Base-by-base conservation (phyloP, 257 asterid species). In the Handroanthus guayacan region DNA sequence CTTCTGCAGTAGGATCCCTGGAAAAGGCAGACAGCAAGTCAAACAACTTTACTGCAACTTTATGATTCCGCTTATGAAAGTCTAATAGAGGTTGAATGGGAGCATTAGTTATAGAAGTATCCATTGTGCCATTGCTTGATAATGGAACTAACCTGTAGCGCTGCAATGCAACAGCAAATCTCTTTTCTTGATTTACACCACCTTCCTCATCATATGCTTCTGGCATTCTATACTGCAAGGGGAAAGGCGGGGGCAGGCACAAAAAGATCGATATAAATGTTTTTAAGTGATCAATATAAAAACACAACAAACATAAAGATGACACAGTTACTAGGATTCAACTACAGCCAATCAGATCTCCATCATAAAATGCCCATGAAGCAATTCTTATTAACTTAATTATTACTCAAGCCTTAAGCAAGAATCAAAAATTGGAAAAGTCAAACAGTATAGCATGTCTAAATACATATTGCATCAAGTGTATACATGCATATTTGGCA, bases 141-240 rank as follows among this genome's bases (percentile, higher is more conserved):
- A 44, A 57, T 73, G 48, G 70, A 74, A 78, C 73, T 18, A 34
- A 84, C 85, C 83, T 82, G 77, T 81, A 86, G 57, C 86, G 86
- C 80, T 83, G 82, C 80, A 79, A 10, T 56, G 90, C 90, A 67
- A 86, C 90, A 18, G 86, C 66, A 83, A 86, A 86, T 54, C 90
- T 82, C 76, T 83, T 80, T 47, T 86, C 86, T 82, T 86, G 90
- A 81, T 81, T 73, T 20, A 86, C 82, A 5, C 81, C 86, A 64
- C 90, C 86, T 3, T 83, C 87, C 69, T 56, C 63, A 77, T 86
- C 89, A 83, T 86, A 86, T 18, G 90, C 90, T 6, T 86, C 97
- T 18, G 98, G 98, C 82, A 94, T 88, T 85, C 87, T 88, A 82
- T 90, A 92, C 98, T 91, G 96, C 69, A 84, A 62, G 77, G 52